Base-by-base conservation (phyloP, 805 yeast species). In the Starmerella geochares region DNA sequence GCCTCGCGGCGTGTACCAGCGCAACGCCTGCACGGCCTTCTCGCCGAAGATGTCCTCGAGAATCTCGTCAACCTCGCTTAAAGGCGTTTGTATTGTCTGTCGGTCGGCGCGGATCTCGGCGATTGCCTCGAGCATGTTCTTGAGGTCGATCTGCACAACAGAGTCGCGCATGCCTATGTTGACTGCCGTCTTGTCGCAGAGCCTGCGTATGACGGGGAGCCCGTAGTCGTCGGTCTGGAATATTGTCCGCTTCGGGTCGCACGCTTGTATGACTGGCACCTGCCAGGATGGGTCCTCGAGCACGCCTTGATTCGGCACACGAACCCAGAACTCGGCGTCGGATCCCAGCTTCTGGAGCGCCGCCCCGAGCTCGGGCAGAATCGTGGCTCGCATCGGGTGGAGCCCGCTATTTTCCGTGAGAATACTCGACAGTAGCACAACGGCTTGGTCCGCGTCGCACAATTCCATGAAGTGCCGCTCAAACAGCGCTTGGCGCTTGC, bases 371-470 rank as follows among this genome's bases (percentile, higher is more conserved):
- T 23, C 33, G 19, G 42, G 31, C 50, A 3, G 19, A 41, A 38
- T 14, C 20, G 31, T 40, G 9, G 27, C 33, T 23, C 52, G 37
- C 33, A 53, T 38, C 27, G 43, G 20, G 20, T 46, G 49, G 3
- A 54, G 46, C 11, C 57, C 57, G 46, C 58, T 50, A 39, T 54
- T 54, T 28, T 54, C 58, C 7, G 53, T 46, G 29, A 54, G 48
- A 3, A 56, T 50, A 37, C 58, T 56, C 28, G 53, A 39, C 21
- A 54, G 47, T 35, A 54, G 48, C 35, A 54, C 51, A 11, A 28
- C 48, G 9, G 58, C 52, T 37, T 49, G 32, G 33, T 53, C 57
- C 17, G 25, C 14, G 45, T 39, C 53, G 25, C 54, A 35, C 21
- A 53, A 40, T 6, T 47, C 50, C 7, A 46, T 24, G n/a, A 54